phyloP scores from a whole-genome alignment of 768 basidiomycete genomes.

The Naganishia onofrii region DNA sequence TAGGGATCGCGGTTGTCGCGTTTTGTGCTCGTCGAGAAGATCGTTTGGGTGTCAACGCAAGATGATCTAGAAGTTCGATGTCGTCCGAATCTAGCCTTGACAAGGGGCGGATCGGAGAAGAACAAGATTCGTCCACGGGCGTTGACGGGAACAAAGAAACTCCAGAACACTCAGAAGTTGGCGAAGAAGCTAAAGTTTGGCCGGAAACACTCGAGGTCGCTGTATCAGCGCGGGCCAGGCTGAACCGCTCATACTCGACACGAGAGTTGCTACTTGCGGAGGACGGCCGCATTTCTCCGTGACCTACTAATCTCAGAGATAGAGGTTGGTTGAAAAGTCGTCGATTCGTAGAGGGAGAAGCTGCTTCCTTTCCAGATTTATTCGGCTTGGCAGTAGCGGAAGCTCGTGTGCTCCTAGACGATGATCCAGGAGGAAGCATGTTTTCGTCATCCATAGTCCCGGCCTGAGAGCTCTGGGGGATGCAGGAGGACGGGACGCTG shows the following conservation, averaged over 20 bases:
- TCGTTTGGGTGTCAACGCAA: conserved; percentile 19
- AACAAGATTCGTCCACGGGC: not conserved
- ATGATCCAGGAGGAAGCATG: not conserved
- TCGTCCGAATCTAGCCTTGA: conserved; percentile 13
- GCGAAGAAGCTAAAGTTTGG: not conserved
- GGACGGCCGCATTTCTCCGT: not conserved
- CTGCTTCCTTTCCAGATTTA: not conserved
- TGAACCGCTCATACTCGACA: not conserved
- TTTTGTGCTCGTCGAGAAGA: not conserved
- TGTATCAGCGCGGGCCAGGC: conserved; percentile 10
- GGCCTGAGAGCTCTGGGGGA: not conserved
- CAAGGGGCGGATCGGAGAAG: not conserved
- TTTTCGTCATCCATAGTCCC: not conserved
- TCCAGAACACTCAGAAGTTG: conserved; percentile 5
- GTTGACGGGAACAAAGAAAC: conserved; percentile 4
- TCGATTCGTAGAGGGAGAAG: conserved; percentile 4
- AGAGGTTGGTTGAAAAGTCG: conserved; percentile 14
- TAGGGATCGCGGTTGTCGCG: not conserved
- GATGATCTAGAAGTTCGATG: not conserved
- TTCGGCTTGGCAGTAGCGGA: not conserved
- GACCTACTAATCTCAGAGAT: not conserved
- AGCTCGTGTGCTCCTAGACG: not conserved
- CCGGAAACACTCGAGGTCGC: not conserved
- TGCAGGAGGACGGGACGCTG: not conserved
- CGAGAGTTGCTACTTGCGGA: not conserved